Evolutionary conservation across 345 rosid species (phyloP), one percentile per base, ranked within the genome.

Genomic region (Salix purpurea): DNA sequence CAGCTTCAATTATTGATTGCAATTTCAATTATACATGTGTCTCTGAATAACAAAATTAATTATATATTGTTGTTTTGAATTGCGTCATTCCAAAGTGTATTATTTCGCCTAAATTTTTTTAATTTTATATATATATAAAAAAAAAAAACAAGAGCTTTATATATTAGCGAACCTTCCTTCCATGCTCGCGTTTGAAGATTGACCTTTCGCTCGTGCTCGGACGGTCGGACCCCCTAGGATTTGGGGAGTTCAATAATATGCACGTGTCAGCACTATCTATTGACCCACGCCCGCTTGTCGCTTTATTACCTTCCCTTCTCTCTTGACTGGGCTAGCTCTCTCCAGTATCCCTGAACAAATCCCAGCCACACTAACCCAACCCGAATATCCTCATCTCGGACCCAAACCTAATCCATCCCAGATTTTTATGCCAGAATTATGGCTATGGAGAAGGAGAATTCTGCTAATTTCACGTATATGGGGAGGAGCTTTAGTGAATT

Each of bases 141-240:
- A 21, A 21, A 16, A 6, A 2, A 30, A 40, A 40, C 7, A 16
- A 12, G n/a, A 13, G 32, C 65, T 69, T 69, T 37, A 72, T 81
- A 74, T 85, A 78, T 72, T 24, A 66, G 70, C 73, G 75, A 58
- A 84, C 75, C 82, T 80, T 82, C 75, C 79, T 75, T 80, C 84
- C 16, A 76, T 67, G 87, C 89, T 79, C 86, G 89, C 86, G 88
- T 74, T 74, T 61, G 78, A 82, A 83, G 84, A 52, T 12, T 6
- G 28, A 67, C 74, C 74, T n/a, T 73, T 84, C 84, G 86, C 90
- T 86, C 87, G 87, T 83, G 89, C 87, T 70, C 19, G 8, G 46
- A 44, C 44, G 26, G 26, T 26, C 26, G 26, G 26, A 26, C 75
- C 58, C 56, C 23, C 75, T 40, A 5, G 60, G 72, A 79, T 74